phyloP scores from a whole-genome alignment of 768 basidiomycete species.

The Butyriboletus loyo region DNA sequence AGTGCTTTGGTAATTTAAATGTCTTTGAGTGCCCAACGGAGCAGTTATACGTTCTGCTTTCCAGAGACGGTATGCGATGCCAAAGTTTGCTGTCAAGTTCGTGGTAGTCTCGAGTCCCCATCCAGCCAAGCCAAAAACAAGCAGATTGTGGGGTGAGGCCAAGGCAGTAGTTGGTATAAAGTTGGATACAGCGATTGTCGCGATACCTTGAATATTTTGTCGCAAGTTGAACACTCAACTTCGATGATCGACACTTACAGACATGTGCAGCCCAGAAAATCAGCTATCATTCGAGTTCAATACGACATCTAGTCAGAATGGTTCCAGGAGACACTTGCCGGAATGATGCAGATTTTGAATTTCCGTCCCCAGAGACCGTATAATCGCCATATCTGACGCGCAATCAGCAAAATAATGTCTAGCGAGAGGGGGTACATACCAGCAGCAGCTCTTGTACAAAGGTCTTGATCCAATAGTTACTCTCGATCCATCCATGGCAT shows the following conservation, averaged over 20 bases:
- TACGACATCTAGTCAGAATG: neutral
- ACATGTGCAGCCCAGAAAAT: slow-evolving; percentile 16
- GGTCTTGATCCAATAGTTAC: slow-evolving; percentile 3
- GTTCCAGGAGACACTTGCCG: slow-evolving; percentile 3
- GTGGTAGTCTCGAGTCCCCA: slow-evolving; percentile 19
- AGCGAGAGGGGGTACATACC: neutral
- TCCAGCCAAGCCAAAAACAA: slow-evolving; percentile 10
- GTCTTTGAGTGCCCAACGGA: slow-evolving; percentile 2
- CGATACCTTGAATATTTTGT: slow-evolving; percentile 6
- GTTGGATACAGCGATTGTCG: slow-evolving; percentile 14
- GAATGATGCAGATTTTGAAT: slow-evolving; percentile 11
- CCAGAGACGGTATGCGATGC: slow-evolving; percentile 20
- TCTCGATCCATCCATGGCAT: neutral
- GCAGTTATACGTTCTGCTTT: slow-evolving; percentile 1
- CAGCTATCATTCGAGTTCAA: slow-evolving; percentile 6
- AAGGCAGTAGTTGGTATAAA: slow-evolving; percentile 12
- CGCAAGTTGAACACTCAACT: neutral
- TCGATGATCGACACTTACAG: slow-evolving; percentile 10
- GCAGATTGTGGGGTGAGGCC: neutral
- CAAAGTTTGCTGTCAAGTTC: slow-evolving; percentile 15
- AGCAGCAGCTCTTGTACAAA: slow-evolving; percentile 18
- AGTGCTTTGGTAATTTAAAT: slow-evolving; percentile 9
- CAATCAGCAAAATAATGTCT: neutral
- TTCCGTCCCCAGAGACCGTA: slow-evolving; percentile 15
- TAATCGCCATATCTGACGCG: slow-evolving; percentile 22